phyloP scores from a whole-genome alignment of 73 alveolate species.

The Paramecium octaurelia region DNA sequence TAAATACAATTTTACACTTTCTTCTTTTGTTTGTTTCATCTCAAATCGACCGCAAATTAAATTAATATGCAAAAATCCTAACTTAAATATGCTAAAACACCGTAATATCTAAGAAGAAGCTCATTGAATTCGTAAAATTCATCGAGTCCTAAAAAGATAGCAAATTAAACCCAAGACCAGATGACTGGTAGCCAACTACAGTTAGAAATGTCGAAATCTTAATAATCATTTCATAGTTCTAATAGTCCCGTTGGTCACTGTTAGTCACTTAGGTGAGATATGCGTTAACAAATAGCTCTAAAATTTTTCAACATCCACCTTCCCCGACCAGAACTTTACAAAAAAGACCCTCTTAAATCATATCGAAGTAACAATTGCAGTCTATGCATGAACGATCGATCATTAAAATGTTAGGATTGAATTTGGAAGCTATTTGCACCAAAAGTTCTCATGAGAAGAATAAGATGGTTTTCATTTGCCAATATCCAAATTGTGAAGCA shows the following conservation, averaged over 20 bases:
- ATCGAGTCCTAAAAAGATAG: neutral
- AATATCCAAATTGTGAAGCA: constrained; percentile 3
- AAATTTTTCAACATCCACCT: neutral
- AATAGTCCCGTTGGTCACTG: constrained; percentile 9
- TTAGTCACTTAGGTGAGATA: neutral
- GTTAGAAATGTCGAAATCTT: neutral
- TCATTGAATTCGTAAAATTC: constrained; percentile 4
- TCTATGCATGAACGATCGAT: constrained; percentile 30
- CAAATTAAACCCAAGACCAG: neutral
- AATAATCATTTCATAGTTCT: constrained; percentile 9
- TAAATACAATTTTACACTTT: constrained; percentile 19
- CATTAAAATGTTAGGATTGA: constrained; percentile 12
- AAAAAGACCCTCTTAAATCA: constrained; percentile 8
- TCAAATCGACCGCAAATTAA: constrained; percentile 36
- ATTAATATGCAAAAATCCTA: constrained; percentile 19
- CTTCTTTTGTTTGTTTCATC: constrained; percentile 24
- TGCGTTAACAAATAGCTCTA: neutral
- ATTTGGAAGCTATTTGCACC: constrained; percentile 25
- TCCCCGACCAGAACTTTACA: neutral
- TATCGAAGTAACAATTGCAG: neutral
- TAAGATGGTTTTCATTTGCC: constrained; percentile 12
- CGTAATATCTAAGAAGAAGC: constrained; percentile 15
- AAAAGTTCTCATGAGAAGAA: constrained; percentile 31
- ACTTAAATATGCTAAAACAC: constrained; percentile 16
- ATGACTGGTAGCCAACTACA: neutral